Base-by-base conservation (phyloP, 176 grass and related monocot species). In the Oryza glumipatula region DNA sequence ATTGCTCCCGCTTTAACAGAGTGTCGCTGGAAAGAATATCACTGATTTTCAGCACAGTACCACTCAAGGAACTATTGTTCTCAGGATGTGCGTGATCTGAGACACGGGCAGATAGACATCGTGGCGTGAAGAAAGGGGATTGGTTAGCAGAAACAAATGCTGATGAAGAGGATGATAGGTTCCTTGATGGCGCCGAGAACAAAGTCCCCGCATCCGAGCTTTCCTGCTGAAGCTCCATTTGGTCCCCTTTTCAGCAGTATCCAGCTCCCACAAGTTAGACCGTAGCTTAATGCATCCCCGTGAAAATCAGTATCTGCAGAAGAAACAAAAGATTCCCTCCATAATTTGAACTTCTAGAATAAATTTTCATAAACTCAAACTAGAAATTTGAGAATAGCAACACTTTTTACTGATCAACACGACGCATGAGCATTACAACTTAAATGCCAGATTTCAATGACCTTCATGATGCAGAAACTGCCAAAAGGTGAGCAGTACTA, bases 191-290 rank as follows among this genome's bases (percentile, higher is more conserved):
- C 47, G 84, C 92, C 32, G 89, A 89, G 74, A 89, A 87, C 82
- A 95, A 83, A 63, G 81, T 89, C 89, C 88, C 88, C 19, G 86
- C 86, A 81, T 90, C 90, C 33, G 91, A 94, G 88, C 81, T 92
- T 95, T 98, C 96, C 68, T 94, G 82, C 68, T 94, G 91, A 95
- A 94, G 96, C 91, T 98, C 94, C 96, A 98, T 98, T 85, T 89
- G 89, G 87, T 89, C 88, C 96, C 89, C 89, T 98, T 76, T 97
- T 90, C 83, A 90, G 88, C 38, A 63, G 43, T 76, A 80, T 75
- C 86, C 88, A 83, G 70, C 81, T 76, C 67, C 83, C 86, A 63
- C 58, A 63, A 23, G 58, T 63, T 23, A 69, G 26, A 75, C 70
- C 54, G 52, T 60, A 56, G n/a, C 76, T 92, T 63, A 90, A 43